Percentiles rank a stretch among this genome's conserved stretches.
These are phyloP conservation scores for Ophiostoma sp. DNA, from an alignment of 2,329 filamentous ascomycete genomes.

Conservation along the genomic window DNA sequence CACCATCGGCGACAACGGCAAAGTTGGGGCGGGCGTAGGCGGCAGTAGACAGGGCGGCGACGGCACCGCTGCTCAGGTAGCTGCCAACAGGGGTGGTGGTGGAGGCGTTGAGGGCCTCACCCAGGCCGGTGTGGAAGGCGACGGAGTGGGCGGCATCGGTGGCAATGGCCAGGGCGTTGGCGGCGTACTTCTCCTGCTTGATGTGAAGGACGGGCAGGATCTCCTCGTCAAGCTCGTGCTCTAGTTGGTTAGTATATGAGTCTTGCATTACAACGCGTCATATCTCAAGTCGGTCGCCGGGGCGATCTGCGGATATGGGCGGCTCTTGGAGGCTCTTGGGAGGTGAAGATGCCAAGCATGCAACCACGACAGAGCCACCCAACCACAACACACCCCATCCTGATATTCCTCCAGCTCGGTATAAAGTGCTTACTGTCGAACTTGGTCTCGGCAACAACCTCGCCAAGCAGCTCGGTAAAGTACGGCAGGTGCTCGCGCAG, in stretches of 20 bases:
- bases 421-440: slow-evolving; percentile 61
- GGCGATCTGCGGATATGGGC: slow-evolving; percentile 1
- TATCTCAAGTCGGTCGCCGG: background rate
- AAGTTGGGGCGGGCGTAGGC: slow-evolving; percentile 89
- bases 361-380: background rate
- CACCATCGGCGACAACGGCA: slow-evolving; percentile 84
- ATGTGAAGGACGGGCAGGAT: slow-evolving; percentile 70
- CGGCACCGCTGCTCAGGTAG: slow-evolving; percentile 71
- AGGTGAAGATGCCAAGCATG: background rate
- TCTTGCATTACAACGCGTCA: background rate
- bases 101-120: slow-evolving; percentile 68
- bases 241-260: slow-evolving; percentile 42
- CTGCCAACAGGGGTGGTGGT: slow-evolving; percentile 66
- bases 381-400: background rate
- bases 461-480: slow-evolving; percentile 90
- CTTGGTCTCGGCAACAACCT: slow-evolving; percentile 83
- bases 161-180: slow-evolving; percentile 61
- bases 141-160: slow-evolving; percentile 79
- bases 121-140: slow-evolving; percentile 91
- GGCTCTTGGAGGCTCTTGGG: background rate
- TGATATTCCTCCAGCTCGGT: background rate
- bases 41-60: slow-evolving; percentile 68
- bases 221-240: slow-evolving; percentile 86
- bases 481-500: slow-evolving; percentile 93
- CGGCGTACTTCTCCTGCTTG: slow-evolving; percentile 68